Evolutionary conservation across 2,329 filamentous ascomycete genomes (phyloP).

Genomic region (Metarhizium sp.): DNA sequence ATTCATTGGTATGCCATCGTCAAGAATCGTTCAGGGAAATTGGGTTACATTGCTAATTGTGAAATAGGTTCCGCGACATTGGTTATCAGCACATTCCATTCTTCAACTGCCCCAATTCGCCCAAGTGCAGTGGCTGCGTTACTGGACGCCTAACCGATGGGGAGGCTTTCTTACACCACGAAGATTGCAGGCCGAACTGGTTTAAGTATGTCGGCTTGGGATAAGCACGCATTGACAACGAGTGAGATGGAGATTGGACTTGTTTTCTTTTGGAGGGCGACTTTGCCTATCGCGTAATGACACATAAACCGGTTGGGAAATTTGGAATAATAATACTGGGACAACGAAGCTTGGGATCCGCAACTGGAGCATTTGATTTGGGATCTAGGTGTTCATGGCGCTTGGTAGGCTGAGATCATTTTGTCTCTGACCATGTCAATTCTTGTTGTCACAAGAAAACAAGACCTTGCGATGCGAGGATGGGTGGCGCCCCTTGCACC

Average conservation of each 20-base stretch:
- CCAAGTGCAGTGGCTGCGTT: slow-evolving; percentile 84
- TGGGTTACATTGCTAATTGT: background rate
- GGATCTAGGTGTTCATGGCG: slow-evolving; percentile 7
- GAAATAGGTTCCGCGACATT: slow-evolving; percentile 91
- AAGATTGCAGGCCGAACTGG: slow-evolving; percentile 94
- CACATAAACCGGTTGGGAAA: background rate
- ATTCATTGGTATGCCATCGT: slow-evolving; percentile 73
- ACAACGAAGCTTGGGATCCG: background rate
- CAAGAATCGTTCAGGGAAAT: background rate
- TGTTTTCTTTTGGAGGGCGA: background rate
- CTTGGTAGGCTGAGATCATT: background rate
- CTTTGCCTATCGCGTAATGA: background rate
- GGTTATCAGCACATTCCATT: slow-evolving; percentile 98
- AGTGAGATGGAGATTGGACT: too few relatives aligned
- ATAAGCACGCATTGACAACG: slow-evolving; percentile 27
- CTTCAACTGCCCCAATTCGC: slow-evolving; percentile 96
- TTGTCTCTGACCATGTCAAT: background rate
- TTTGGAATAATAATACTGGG: background rate
- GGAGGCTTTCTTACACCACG: slow-evolving; percentile 72
- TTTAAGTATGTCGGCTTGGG: slow-evolving; percentile 89
- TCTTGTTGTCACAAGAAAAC: background rate
- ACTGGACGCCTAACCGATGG: slow-evolving; percentile 84
- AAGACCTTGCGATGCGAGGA: background rate
- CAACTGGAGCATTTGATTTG: background rate
- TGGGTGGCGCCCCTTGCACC: background rate